Base-by-base conservation (phyloP, 75 land plant species). In the Cupressus sempervirens region DNA sequence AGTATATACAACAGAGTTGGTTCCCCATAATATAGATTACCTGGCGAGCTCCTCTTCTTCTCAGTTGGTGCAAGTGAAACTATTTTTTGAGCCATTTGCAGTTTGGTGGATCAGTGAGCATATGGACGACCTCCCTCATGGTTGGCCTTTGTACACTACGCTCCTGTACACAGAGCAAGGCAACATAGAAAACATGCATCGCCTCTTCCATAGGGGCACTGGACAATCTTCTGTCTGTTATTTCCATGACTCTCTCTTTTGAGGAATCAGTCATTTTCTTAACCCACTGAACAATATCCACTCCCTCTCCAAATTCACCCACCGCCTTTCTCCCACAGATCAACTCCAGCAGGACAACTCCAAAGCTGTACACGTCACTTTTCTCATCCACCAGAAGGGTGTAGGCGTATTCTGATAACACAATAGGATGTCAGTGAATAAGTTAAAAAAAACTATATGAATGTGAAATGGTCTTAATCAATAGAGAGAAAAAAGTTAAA, bases 361-460 rank as follows among this genome's bases (percentile, higher is more conserved):
- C 99, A 52, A 93, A 97, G 87, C 98, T 95, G 88, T 95, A 97
- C 4, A 97, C 94, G 83, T 97, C 99, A 75, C 96, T 93, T 90
- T 97, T 97, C 88, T 95, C 99, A 67, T 93, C 95, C 34, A 95
- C 98, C 72, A 89, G 94, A 72, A 97, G 83, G n/a, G 99, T 96
- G 84, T 96, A 97, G 30, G 95, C 98, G 84, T 96, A 97, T 86
- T 97, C 99, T 95, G 91, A 88, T 90, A 79, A 12, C 40, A 52
- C 1, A 50, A 88, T 16, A 11, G 5, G 3, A 82, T 38, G 34
- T 35, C 52, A 26, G 48, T 35, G 23, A 20, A 32, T 26, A 40
- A 26, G 23, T 62, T 2, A 62, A 23, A 62, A 2, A 62, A 23
- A 23, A 62, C 7, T 23, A 62, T n/a, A n/a, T n/a, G n/a, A n/a